Conservation (phyloP, 2,329 filamentous ascomycete species). For the Curvularia sp. region DNA sequence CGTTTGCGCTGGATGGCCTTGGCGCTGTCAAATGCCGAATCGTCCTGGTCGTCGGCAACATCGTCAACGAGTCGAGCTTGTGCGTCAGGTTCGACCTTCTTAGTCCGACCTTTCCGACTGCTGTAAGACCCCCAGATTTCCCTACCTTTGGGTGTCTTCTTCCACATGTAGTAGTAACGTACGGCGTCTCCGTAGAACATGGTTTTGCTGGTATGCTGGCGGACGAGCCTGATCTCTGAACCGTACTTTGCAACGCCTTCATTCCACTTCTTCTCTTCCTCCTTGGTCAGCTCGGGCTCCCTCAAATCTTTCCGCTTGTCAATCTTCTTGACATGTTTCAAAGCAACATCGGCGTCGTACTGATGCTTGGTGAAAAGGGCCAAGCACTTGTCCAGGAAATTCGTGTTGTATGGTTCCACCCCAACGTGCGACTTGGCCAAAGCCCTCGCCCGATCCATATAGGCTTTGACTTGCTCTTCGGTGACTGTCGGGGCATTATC, state of each 20-base stretch:
- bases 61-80: constrained; percentile 86
- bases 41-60: constrained; percentile 88
- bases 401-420: constrained; percentile 79
- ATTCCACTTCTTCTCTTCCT: constrained; percentile 89
- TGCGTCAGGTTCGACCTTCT: constrained; percentile 63
- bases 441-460: constrained; percentile 73
- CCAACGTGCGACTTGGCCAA: constrained; percentile 69
- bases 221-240: constrained; percentile 84
- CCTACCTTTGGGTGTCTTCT: constrained; percentile 85
- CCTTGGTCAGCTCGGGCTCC: constrained; percentile 78
- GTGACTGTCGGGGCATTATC: constrained; percentile 53
- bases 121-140: constrained; percentile 91
- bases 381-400: constrained; percentile 84
- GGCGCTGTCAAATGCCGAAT: constrained; percentile 91
- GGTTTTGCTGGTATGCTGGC: constrained; percentile 79
- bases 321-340: constrained; percentile 72
- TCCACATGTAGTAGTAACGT: constrained; percentile 97
- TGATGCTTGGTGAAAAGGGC: constrained; percentile 74
- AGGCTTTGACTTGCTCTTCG: constrained; percentile 73
- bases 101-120: constrained; percentile 88
- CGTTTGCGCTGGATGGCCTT: constrained; percentile 83
- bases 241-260: constrained; percentile 89
- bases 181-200: constrained; percentile 82
- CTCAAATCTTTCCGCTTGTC: constrained; percentile 76
- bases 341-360: constrained; percentile 74